These are phyloP conservation scores for Atalantia buxifolia DNA, from an alignment of 345 rosid genomes.

Conservation along the genomic window DNA sequence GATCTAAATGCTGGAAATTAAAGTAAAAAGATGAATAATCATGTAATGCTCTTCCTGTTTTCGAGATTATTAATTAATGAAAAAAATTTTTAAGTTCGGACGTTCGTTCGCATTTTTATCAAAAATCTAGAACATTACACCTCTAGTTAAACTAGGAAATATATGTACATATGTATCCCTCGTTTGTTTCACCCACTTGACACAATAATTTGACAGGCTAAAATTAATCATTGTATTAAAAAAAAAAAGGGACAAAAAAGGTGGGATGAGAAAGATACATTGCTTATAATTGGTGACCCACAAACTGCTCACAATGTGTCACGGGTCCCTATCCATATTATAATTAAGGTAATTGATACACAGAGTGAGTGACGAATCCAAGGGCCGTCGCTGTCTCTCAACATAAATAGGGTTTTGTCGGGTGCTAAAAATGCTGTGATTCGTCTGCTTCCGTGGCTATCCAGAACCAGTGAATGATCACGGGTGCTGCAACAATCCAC, in stretches of 20 bases:
- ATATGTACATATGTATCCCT: neutral
- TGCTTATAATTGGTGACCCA: neutral
- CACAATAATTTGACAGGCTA: neutral
- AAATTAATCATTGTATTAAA: neutral
- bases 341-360: neutral
- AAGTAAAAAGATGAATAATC: too few relatives aligned
- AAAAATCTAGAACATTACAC: too few relatives aligned
- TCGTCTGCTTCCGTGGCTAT: slow-evolving; percentile 15
- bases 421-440: slow-evolving; percentile 18
- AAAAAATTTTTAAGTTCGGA: too few relatives aligned
- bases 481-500: slow-evolving; percentile 17
- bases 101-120: too few relatives aligned
- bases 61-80: too few relatives aligned
- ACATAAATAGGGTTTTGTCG: slow-evolving; percentile 15
- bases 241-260: neutral
- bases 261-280: neutral
- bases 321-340: slow-evolving; percentile 18
- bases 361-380: slow-evolving; percentile 8
- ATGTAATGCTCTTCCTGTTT: too few relatives aligned
- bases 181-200: neutral
- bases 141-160: too few relatives aligned
- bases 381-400: slow-evolving; percentile 5
- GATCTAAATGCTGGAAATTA: too few relatives aligned
- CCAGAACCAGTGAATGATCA: slow-evolving; percentile 23
- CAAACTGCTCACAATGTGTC: neutral